phyloP scores from a whole-genome alignment of 306 rosid species.

The Medicago truncatula region DNA sequence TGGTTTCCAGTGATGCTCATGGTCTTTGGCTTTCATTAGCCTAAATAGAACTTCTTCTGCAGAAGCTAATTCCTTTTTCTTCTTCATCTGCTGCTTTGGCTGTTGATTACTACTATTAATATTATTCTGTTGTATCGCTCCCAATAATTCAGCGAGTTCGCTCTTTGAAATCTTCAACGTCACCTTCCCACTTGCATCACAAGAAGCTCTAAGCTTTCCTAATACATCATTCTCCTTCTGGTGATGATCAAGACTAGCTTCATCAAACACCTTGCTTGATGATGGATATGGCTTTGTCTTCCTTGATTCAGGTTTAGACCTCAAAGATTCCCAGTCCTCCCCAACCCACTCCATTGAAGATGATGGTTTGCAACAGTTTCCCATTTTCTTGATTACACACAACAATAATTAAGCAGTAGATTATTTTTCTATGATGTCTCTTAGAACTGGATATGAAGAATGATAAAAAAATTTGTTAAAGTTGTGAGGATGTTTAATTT shows the following conservation, averaged over 20 bases:
- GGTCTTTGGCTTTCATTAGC: background rate
- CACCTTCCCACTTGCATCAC: slow-evolving; percentile 42
- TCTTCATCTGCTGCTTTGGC: background rate
- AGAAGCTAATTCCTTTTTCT: slow-evolving; percentile 21
- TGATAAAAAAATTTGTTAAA: background rate
- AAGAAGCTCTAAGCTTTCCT: slow-evolving; percentile 25
- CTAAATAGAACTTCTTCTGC: slow-evolving; percentile 21
- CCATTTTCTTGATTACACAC: slow-evolving; percentile 39
- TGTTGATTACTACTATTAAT: background rate
- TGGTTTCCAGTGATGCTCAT: slow-evolving; percentile 36
- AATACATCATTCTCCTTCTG: slow-evolving; percentile 37
- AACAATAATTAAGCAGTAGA: too few relatives aligned
- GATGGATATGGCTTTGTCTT: background rate
- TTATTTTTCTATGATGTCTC: too few relatives aligned
- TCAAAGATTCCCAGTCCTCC: slow-evolving; percentile 52
- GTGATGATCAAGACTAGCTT: background rate
- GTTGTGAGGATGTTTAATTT: background rate
- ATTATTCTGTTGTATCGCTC: slow-evolving; percentile 5
- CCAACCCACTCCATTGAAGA: slow-evolving; percentile 52
- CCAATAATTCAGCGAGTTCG: slow-evolving; percentile 59
- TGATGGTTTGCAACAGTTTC: slow-evolving; percentile 49
- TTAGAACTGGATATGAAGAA: too few relatives aligned
- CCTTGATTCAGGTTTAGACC: background rate
- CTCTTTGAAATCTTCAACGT: slow-evolving; percentile 64
- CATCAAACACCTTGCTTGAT: slow-evolving; percentile 34